phyloP scores from a whole-genome alignment of 192 early-diverging fungal species.

The Coemansia aciculifera region DNA sequence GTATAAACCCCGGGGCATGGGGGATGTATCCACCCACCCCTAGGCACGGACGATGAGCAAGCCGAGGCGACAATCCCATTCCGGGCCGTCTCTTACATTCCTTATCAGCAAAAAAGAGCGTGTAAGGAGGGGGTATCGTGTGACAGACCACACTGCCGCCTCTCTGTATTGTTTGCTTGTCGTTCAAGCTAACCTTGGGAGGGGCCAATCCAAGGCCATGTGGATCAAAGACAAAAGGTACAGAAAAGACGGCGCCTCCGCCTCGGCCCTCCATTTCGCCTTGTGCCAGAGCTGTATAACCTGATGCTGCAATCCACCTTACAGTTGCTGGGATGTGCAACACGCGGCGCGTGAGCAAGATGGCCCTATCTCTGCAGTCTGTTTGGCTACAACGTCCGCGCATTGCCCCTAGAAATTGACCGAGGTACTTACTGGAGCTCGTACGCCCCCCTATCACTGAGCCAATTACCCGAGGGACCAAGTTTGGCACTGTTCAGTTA shows the following conservation, averaged over 20 bases:
- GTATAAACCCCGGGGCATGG: not conserved
- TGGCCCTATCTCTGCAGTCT: not conserved
- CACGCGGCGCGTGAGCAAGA: conserved; percentile 5
- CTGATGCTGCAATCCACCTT: not conserved
- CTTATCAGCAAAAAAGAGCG: not conserved
- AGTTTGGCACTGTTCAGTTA: not conserved
- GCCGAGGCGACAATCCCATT: not conserved
- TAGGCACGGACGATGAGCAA: not conserved
- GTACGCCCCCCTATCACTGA: not conserved
- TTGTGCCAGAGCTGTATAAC: not conserved
- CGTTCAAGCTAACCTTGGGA: not conserved
- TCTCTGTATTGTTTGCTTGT: not conserved
- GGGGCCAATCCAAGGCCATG: not conserved
- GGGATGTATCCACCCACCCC: not conserved
- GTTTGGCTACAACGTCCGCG: conserved; percentile 2
- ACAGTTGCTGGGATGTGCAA: not conserved
- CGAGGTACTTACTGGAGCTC: not conserved
- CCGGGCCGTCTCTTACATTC: not conserved
- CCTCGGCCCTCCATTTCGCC: too few relatives aligned
- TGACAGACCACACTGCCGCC: conserved; percentile 4
- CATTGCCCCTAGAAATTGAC: conserved; percentile 5
- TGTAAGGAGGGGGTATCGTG: not conserved
- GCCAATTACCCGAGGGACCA: not conserved
- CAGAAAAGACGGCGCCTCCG: not conserved
- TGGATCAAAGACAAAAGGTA: not conserved